Base-by-base conservation (phyloP, 495 filamentous ascomycete genomes). In the Achaetomiella virescens region DNA sequence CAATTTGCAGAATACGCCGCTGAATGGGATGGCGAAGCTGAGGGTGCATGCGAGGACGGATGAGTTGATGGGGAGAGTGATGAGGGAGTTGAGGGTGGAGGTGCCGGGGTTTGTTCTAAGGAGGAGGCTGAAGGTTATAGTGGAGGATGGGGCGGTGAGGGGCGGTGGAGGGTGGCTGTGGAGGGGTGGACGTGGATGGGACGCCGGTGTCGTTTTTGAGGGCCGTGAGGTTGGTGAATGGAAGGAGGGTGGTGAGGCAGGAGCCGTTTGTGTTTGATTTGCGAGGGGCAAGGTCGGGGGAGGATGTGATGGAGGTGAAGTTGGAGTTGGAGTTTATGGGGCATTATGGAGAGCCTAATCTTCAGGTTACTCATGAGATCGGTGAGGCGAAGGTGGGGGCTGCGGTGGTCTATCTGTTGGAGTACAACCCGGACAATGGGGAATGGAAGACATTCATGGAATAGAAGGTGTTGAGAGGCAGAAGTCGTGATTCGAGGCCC, bases 291-390 rank as follows among this genome's bases (percentile, higher is more conserved):
- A 49, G 4, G 25, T 70, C 15, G 68, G 54, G 6, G 51, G 70
- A 36, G 70, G 57, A 48, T 49, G n/a, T n/a, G n/a, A n/a, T 35
- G 27, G 45, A 31, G 45, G 10, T 31, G 25, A 18, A 20, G 15
- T 18, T 77, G 11, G 67, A 71, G 47, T 58, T 76, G 31, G 71
- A 76, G 57, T 76, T 77, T 29, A 77, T 76, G 70, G 73, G 73
- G 1, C 63, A 77, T 52, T 76, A 77, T 48, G 61, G 64, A 15
- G 75, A 78, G 60, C 74, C 72, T 0, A 72, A 70, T 44, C 41
- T 70, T 15, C 64, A 67, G 46, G 52, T 75, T 33, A 47, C 41
- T 1, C 61, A 72, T 52, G 55, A 54, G 56, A 53, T 54, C 6
- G 17, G 17, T 46, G 18, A 21, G 45, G 35, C n/a, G 7, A 25